Evolutionary conservation across 768 basidiomycete species (phyloP).

Genomic region (Ephemerocybe angulata): DNA sequence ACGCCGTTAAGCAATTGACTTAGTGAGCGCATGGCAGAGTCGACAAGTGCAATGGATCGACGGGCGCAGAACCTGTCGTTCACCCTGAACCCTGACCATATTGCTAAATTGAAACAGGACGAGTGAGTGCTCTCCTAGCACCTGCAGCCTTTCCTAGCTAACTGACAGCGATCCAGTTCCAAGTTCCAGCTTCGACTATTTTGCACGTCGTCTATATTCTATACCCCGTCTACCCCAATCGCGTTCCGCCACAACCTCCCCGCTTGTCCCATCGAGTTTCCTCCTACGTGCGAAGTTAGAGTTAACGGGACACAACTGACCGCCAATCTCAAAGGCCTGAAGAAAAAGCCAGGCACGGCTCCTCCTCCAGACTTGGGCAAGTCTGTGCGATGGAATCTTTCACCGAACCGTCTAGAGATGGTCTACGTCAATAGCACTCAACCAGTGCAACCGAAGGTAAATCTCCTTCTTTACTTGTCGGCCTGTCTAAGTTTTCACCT

Average conservation of each 20-base stretch:
- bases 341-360: slow-evolving; percentile 92
- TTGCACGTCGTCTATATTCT: slow-evolving; percentile 82
- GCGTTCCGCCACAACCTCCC: slow-evolving; percentile 28
- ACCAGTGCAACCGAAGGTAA: slow-evolving; percentile 68
- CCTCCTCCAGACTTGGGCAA: slow-evolving; percentile 74
- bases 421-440: slow-evolving; percentile 88
- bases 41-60: slow-evolving; percentile 73
- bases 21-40: slow-evolving; percentile 46
- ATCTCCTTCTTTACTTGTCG: slow-evolving; percentile 13
- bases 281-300: slow-evolving; percentile 86
- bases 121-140: slow-evolving; percentile 39
- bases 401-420: slow-evolving; percentile 75
- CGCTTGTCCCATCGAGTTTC: slow-evolving; percentile 85
- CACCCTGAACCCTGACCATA: slow-evolving; percentile 62
- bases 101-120: slow-evolving; percentile 52
- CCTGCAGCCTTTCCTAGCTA: background rate
- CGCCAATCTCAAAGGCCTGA: slow-evolving; percentile 84
- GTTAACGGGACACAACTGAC: slow-evolving; percentile 67
- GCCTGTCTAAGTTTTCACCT: background rate
- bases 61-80: slow-evolving; percentile 61
- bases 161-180: slow-evolving; percentile 35
- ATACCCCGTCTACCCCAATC: slow-evolving; percentile 52
- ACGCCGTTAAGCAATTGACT: background rate
- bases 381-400: slow-evolving; percentile 35
- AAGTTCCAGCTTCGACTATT: slow-evolving; percentile 82